Base-by-base conservation (phyloP, 768 basidiomycete genomes). In the Kwoniella mangroviensis region DNA sequence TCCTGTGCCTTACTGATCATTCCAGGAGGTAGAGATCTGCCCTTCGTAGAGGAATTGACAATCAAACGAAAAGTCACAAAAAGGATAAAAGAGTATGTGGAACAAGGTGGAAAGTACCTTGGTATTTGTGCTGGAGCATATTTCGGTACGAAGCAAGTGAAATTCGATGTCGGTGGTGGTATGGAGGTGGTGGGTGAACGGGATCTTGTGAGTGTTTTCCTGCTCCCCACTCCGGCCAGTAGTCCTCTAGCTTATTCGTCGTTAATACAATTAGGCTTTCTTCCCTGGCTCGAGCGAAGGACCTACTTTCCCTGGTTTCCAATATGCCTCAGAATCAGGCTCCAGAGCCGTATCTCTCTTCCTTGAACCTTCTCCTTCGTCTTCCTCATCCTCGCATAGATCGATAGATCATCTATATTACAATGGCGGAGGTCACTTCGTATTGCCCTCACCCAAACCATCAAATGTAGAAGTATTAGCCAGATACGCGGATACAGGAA, bases 1-100 rank as follows among this genome's bases (percentile, higher is more conserved):
- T 86, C 87, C 11, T 95, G 93, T 79, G 90, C 90, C 2, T 85
- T 96, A 1, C 87, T 98, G 19, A 90, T 94, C 60, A 84, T 96
- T 67, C 89, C 92, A n/a, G 86, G 89, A 66, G 87, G 87, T 58
- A 84, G 86, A 40, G 85, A 85, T 69, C 73, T 83, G 10, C 85
- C 84, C 21, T 86, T 84, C 80, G 80, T 84, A 15, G 75, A 80
- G 59, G 81, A 83, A 49, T 77, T 86, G 53, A 76, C 71, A 9
- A 65, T 52, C 13, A 78, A 75, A 57, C 72, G 84, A 11, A 71
- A 67, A 51, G 84, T 87, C 9, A 84, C 84, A 54, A 75, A 82
- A 12, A 80, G 86, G 2, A 88, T 94, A 58, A 85, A 84, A 61
- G 85, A 85, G 3, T 96, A 88, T 72, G 87, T 91, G 7, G 85